Evolutionary conservation across 1,284 basidiomycete species (phyloP), one percentile per base, ranked within the genome.

Genomic region (Earliella scabrosa): DNA sequence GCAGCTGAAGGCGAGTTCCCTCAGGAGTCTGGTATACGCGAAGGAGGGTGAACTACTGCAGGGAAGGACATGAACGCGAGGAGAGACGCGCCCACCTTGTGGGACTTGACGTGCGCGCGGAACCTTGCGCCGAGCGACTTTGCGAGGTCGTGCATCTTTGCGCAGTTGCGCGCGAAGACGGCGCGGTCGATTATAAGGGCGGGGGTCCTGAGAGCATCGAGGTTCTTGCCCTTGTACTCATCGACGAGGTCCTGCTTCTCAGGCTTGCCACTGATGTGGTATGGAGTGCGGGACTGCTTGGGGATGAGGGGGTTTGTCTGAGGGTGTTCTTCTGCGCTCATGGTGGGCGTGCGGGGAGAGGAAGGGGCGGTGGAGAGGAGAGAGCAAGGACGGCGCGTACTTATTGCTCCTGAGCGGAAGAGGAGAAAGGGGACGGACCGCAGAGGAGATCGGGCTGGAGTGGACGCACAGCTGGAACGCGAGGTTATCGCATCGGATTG

Each of bases 71-170:
- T 38, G 29, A 35, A 36, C 41, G 44, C 43, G 39, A 36, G 27
- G 45, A n/a, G 14, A 18, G 34, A n/a, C 9, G 26, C 21, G 52
- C 64, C 31, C 60, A 86, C 86, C 78, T 88, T 93, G 75, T 91
- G 88, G 11, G 92, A 92, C 73, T 95, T 95, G 50, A 95, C 78
- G 70, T 95, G 93, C 6, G 87, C 88, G 47, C 93, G 78, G 69
- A 95, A 95, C 13, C 67, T 74, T 26, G 89, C 85, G 6, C 86
- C 87, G 78, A 87, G 86, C 40, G 78, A 75, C 52, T 77, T 76
- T 2, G 87, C 83, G 49, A 82, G 86, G 44, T 76, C 67, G 59
- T 88, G 85, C 86, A 95, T 92, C 51, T 72, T 74, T 23, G 80
- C 80, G 70, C 91, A 93, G 71, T 95, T 95, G 26, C 77, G 71